Base-by-base conservation (phyloP, 169 alveolate species). In the Plasmodium malariae region DNA sequence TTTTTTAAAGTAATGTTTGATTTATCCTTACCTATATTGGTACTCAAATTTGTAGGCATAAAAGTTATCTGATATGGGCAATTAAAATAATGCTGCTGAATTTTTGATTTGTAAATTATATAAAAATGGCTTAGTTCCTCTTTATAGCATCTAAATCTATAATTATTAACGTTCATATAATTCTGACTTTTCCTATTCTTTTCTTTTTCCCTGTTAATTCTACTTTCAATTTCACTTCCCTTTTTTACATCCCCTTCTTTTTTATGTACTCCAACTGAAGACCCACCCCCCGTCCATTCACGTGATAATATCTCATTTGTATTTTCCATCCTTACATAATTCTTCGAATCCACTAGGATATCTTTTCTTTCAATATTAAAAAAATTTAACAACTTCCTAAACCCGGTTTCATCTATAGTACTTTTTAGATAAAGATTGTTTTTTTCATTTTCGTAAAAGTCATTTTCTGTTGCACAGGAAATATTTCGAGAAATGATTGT, bases 51-150 rank as follows among this genome's bases (percentile, higher is more conserved):
- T 49, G 73, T 24, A 30, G 85, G 85, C 85, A 68, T 83, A 72
- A 51, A 83, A 1, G 83, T 83, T 49, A 69, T 83, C 43, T 83
- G 91, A 59, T 51, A 83, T n/a, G 91, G 91, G 17, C 91, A 83
- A 68, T 83, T 83, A 43, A 83, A 83, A 83, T 83, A 83, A 68
- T 83, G 91, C 43, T 83, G 91, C 43, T 83, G 91, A n/a, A 83
- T 71, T 83, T 83, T 83, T 2, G 91, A 83, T 55, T 83, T 83
- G 36, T 67, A 69, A 68, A 83, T 68, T 43, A 83, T 83, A 69
- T 83, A 85, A 26, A 83, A 83, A 28, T 21, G 32, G 3, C 49
- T 21, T 30, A 26, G 32, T 21, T 68, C 74, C 17, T 57, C 48
- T 30, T 54, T 51, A 36, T 34, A n/a, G 26, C 28, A 67, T 36